Percentiles rank a stretch among this genome's conserved stretches.
Conservation (phyloP, 1,284 basidiomycete genomes). For the Amylostereum areolatum region DNA sequence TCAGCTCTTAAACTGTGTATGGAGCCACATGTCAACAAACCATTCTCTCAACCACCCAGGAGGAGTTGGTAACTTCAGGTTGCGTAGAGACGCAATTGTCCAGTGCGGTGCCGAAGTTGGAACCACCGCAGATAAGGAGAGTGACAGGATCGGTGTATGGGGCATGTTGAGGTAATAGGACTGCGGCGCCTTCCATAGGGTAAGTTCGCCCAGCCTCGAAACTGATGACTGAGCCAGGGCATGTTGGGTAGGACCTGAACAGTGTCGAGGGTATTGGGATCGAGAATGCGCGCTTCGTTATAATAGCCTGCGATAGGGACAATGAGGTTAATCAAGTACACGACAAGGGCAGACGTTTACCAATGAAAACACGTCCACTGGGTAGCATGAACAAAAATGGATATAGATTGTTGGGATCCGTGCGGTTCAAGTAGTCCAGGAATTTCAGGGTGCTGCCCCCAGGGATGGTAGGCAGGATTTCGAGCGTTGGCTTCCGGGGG, state of each 20-base stretch:
- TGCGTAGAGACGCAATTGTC: conserved; percentile 67
- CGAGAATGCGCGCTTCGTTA: conserved; percentile 73
- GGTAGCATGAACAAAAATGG: conserved; percentile 71
- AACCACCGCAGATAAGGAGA: conserved; percentile 74
- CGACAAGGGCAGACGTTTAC: conserved; percentile 28
- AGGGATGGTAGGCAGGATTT: conserved; percentile 43
- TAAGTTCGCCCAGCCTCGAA: conserved; percentile 71
- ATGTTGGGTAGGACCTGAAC: conserved; percentile 58
- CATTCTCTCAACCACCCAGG: conserved; percentile 71
- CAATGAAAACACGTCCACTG: conserved; percentile 58
- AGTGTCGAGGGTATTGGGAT: conserved; percentile 59
- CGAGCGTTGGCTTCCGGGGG: conserved; percentile 58
- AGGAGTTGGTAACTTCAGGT: conserved; percentile 52
- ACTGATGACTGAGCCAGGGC: conserved; percentile 70
- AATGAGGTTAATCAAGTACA: neutral
- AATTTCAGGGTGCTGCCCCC: conserved; percentile 36
- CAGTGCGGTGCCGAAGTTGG: conserved; percentile 46
- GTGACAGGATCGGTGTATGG: conserved; percentile 69
- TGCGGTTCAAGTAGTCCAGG: conserved; percentile 46
- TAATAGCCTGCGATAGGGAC: conserved; percentile 48
- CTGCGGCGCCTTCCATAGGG: conserved; percentile 66
- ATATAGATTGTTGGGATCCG: conserved; percentile 72
- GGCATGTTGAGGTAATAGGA: conserved; percentile 61
- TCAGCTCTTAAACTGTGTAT: neutral
- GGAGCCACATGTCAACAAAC: conserved; percentile 27